Conservation (phyloP, 768 basidiomycete species). For the Tylopilus subfusipes region DNA sequence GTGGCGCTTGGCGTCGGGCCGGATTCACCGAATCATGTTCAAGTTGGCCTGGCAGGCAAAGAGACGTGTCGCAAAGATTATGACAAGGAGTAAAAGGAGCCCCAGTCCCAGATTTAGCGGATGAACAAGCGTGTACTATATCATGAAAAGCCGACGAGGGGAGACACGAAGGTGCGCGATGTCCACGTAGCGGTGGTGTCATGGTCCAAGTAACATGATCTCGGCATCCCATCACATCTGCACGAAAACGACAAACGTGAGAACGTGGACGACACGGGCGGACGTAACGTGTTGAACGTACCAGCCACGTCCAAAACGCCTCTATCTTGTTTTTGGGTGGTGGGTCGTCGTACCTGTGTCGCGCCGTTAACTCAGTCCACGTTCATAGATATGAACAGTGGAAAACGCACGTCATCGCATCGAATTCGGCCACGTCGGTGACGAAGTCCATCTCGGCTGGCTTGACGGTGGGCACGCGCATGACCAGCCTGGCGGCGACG, state of each 20-base stretch:
- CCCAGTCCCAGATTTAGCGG: too few species aligned
- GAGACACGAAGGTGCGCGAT: background rate
- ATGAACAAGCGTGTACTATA: too few species aligned
- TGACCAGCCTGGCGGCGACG: slow-evolving; percentile 25
- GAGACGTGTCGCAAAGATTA: too few species aligned
- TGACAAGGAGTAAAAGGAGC: too few species aligned
- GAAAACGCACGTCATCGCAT: slow-evolving; percentile 25
- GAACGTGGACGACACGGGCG: background rate
- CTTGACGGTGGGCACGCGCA: slow-evolving; percentile 7
- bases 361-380: background rate
- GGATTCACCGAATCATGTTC: too few species aligned
- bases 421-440: slow-evolving; percentile 26
- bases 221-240: slow-evolving; percentile 11
- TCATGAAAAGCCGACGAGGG: too few species aligned
- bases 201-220: background rate
- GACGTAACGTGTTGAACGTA: slow-evolving; percentile 3
- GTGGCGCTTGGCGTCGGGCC: too few species aligned
- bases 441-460: slow-evolving; percentile 29
- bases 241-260: background rate
- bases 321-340: slow-evolving; percentile 26
- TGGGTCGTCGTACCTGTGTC: slow-evolving; percentile 26
- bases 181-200: background rate
- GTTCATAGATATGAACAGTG: background rate
- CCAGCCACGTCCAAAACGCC: slow-evolving; percentile 31
- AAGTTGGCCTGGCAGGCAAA: too few species aligned